Evolutionary conservation across 768 basidiomycete genomes (phyloP).

Genomic region (Myochromella boudieri): DNA sequence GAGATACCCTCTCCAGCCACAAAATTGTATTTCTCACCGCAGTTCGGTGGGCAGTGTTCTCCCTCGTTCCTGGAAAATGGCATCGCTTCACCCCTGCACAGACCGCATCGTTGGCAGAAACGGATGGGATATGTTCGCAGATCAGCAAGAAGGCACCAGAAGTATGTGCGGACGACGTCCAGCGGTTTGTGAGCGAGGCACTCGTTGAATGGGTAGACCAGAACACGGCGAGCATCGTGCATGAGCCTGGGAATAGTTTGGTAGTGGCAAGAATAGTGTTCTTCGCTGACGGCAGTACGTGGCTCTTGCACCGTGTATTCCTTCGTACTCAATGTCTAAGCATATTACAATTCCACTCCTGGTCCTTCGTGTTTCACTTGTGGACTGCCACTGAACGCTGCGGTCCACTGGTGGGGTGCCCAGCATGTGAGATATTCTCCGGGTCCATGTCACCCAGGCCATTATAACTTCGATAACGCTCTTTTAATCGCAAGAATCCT

Average conservation of each 20-base stretch:
- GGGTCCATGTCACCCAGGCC: too few species aligned
- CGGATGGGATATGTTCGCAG: constrained; percentile 59
- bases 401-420: too few species aligned
- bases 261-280: constrained; percentile 82
- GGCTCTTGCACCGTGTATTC: background rate
- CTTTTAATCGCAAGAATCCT: too few species aligned
- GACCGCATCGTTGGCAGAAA: constrained; percentile 69
- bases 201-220: constrained; percentile 70
- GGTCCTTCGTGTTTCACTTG: too few species aligned
- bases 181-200: constrained; percentile 69
- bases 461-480: too few species aligned
- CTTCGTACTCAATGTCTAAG: too few species aligned
- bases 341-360: too few species aligned
- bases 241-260: constrained; percentile 79
- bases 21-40: constrained; percentile 56
- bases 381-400: too few species aligned
- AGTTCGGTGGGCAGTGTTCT: constrained; percentile 80
- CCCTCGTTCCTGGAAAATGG: constrained; percentile 76
- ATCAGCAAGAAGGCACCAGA: constrained; percentile 83
- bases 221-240: constrained; percentile 57
- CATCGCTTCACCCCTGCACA: constrained; percentile 87
- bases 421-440: too few species aligned
- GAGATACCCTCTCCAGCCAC: constrained; percentile 62
- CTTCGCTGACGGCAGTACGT: constrained; percentile 78
- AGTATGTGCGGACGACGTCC: constrained; percentile 67